Base-by-base conservation (phyloP, 805 yeast genomes). In the Saccharomyces mikatae region DNA sequence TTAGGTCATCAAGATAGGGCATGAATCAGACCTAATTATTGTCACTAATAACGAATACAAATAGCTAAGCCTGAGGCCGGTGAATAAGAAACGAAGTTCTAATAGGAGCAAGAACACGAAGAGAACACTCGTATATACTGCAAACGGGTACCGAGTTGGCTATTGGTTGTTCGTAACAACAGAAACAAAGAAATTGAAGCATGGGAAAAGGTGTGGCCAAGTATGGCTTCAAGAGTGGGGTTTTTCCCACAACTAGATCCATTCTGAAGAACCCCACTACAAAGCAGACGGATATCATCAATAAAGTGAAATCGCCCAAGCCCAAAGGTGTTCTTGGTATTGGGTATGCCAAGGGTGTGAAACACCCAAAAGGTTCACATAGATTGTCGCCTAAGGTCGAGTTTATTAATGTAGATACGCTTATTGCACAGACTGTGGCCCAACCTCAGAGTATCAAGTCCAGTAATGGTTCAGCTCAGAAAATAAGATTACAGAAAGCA, bases 201-300 rank as follows among this genome's bases (percentile, higher is more conserved):
- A 79, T 79, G 82, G 80, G 78, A 56, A 78, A 76, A 62, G 75
- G 76, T 47, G 68, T 73, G 30, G 74, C 76, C 4, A 77, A 74
- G 59, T 72, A 71, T 54, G 81, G 80, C 2, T 73, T 74, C 57
- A 86, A 86, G 70, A 84, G 92, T 50, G 97, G 97, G 67, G 76
- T 88, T 50, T 76, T 91, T 59, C 97, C 97, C 49, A 76, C 73
- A 53, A 83, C 88, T 9, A 83, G 96, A 63, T 81, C 84, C 44
- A 82, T 89, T 30, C 81, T 91, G 72, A 87, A 83, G 62, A 80
- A 80, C 53, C 88, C 90, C 4, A 71, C 76, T 1, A 75, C 77
- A 49, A 77, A 79, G 58, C 84, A 82, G 30, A 56, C 57, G 66
- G 54, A 56, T 10, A 41, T 66, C 4, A 49, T 66, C 6, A 72